phyloP scores from a whole-genome alignment of 2,329 filamentous ascomycete genomes.

The Graphilbum fragrans region DNA sequence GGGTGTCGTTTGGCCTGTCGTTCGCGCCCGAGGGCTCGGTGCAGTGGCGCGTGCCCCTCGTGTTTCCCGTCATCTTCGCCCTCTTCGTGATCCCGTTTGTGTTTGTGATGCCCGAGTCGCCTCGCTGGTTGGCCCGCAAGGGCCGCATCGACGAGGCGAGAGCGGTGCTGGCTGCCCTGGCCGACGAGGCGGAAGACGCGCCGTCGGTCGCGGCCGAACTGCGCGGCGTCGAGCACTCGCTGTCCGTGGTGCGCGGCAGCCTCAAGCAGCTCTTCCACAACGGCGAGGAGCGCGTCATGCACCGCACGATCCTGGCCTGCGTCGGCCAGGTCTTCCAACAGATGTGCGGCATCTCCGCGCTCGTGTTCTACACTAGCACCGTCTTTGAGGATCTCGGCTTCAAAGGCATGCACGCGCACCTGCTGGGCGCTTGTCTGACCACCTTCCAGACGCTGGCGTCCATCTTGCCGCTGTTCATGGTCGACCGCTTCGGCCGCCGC shows the following conservation, averaged over 20 bases:
- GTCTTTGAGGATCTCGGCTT: slow-evolving; percentile 26
- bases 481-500: too few species aligned
- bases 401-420: too few species aligned
- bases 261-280: slow-evolving; percentile 25
- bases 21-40: too few species aligned
- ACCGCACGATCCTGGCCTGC: slow-evolving; percentile 17
- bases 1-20: too few species aligned
- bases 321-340: slow-evolving; percentile 6
- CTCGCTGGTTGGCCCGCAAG: too few species aligned
- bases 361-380: slow-evolving; percentile 28
- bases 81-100: too few species aligned
- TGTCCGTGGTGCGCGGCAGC: background rate
- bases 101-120: too few species aligned
- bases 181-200: slow-evolving; percentile 15
- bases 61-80: too few species aligned
- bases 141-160: slow-evolving; percentile 41
- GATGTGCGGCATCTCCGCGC: slow-evolving; percentile 14
- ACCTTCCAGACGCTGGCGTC: too few species aligned
- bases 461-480: too few species aligned
- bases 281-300: slow-evolving; percentile 28
- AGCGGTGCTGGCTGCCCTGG: slow-evolving; percentile 2
- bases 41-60: too few species aligned
- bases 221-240: slow-evolving; percentile 4
- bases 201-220: slow-evolving; percentile 42
- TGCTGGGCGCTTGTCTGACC: too few species aligned